Percentiles rank a stretch among this genome's conserved stretches.
Conservation (phyloP, 192 early-diverging fungal genomes). For the Entomortierella lignicola region DNA sequence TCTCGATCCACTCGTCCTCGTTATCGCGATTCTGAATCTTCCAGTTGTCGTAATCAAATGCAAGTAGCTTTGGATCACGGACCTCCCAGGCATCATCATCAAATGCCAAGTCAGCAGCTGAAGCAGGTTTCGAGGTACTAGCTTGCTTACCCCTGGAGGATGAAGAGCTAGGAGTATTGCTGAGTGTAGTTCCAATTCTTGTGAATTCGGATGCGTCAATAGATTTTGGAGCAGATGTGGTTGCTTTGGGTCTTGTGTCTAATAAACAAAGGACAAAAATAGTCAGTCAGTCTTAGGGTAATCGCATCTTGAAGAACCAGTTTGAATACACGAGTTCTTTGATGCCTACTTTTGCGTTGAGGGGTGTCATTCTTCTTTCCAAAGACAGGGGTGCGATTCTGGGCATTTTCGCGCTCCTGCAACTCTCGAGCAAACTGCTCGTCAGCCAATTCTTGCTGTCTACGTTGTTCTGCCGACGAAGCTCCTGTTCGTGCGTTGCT, state of each 20-base stretch:
- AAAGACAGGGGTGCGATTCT: slow-evolving; percentile 46
- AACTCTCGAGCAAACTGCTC: slow-evolving; percentile 85
- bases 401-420: slow-evolving; percentile 76
- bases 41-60: slow-evolving; percentile 54
- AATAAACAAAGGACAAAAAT: neutral
- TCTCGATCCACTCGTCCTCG: slow-evolving; percentile 47
- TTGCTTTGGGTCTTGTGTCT: slow-evolving; percentile 64
- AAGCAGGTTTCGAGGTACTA: slow-evolving; percentile 33
- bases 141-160: slow-evolving; percentile 49
- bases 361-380: slow-evolving; percentile 44
- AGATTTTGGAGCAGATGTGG: slow-evolving; percentile 58
- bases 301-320: neutral
- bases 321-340: neutral
- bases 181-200: slow-evolving; percentile 52
- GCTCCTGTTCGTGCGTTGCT: slow-evolving; percentile 24
- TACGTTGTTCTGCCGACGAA: slow-evolving; percentile 54
- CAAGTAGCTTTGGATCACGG: slow-evolving; percentile 44
- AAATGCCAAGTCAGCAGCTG: slow-evolving; percentile 54
- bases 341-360: slow-evolving; percentile 46
- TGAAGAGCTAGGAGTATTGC: slow-evolving; percentile 7
- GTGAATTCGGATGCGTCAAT: slow-evolving; percentile 63
- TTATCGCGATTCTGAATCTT: slow-evolving; percentile 54
- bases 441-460: slow-evolving; percentile 69
- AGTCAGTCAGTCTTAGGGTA: neutral
- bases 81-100: slow-evolving; percentile 68